These are phyloP conservation scores for Helicocarpus griseus DNA, from an alignment of 2,329 filamentous ascomycete species.

Conservation along the genomic window DNA sequence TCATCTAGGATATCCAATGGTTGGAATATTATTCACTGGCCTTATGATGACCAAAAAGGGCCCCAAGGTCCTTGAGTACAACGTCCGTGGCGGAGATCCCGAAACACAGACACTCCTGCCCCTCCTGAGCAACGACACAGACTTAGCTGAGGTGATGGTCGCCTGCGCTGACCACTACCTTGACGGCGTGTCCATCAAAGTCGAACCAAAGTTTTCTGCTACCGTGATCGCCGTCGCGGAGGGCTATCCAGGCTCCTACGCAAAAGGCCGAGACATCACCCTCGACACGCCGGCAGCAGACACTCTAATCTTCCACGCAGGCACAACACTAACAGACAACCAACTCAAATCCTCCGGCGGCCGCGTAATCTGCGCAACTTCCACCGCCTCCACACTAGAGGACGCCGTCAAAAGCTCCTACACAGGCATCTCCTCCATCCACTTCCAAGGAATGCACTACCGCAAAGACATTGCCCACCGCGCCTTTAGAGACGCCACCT, in stretches of 20 bases:
- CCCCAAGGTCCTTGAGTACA: constrained; percentile 82
- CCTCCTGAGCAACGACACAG: constrained; percentile 65
- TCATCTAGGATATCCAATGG: constrained; percentile 30
- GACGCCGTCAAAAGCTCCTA: constrained; percentile 86
- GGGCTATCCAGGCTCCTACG: constrained; percentile 80
- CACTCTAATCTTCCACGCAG: constrained; percentile 84
- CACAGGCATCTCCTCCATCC: constrained; percentile 64
- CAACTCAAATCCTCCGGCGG: constrained; percentile 72
- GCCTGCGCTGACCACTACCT: constrained; percentile 71
- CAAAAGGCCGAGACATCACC: constrained; percentile 61
- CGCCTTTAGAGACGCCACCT: constrained; percentile 30
- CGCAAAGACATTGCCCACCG: constrained; percentile 86
- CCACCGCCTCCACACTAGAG: constrained; percentile 63
- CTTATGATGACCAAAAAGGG: constrained; percentile 80
- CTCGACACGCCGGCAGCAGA: constrained; percentile 43
- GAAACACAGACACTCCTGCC: constrained; percentile 82
- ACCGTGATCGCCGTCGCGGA: constrained; percentile 91
- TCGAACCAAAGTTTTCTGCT: constrained; percentile 64
- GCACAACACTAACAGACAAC: constrained; percentile 57
- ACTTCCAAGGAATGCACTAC: constrained; percentile 84
- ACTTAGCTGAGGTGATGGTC: constrained; percentile 80
- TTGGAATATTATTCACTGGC: constrained; percentile 47
- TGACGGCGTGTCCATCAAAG: constrained; percentile 56
- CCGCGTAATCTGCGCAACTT: constrained; percentile 86
- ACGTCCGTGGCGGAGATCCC: constrained; percentile 84